Percentiles rank a stretch among this genome's conserved stretches.
These are phyloP conservation scores for Neoboletus brunneissimus DNA, from an alignment of 768 basidiomycete species.

Conservation along the genomic window DNA sequence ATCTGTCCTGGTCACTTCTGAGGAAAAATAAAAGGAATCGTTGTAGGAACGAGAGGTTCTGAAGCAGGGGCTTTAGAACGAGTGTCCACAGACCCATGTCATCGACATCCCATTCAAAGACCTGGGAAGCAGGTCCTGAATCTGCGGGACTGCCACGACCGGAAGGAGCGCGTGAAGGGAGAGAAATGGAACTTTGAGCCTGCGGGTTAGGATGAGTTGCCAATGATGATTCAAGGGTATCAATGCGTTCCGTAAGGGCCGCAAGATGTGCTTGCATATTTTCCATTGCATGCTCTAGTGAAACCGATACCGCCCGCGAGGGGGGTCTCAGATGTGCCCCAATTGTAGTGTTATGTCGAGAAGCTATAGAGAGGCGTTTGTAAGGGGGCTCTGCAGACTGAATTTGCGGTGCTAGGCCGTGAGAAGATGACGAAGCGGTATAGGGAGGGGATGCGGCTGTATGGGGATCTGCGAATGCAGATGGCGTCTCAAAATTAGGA, in stretches of 20 bases:
- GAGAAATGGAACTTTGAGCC: slow-evolving; percentile 40
- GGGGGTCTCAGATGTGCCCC: slow-evolving; percentile 40
- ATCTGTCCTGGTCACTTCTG: slow-evolving; percentile 49
- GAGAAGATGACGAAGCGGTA: slow-evolving; percentile 37
- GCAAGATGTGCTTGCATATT: slow-evolving; percentile 79
- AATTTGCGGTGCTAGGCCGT: slow-evolving; percentile 37
- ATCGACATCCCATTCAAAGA: slow-evolving; percentile 62
- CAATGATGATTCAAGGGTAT: slow-evolving; percentile 53
- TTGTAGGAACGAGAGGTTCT: slow-evolving; percentile 46
- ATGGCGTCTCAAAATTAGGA: slow-evolving; percentile 67
- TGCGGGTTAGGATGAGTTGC: slow-evolving; percentile 28
- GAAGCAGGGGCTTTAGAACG: slow-evolving; percentile 62
- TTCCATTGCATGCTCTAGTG: slow-evolving; percentile 74
- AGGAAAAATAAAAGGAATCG: slow-evolving; percentile 57
- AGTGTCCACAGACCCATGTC: slow-evolving; percentile 84
- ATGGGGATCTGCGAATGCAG: slow-evolving; percentile 60
- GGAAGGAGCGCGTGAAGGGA: slow-evolving; percentile 38
- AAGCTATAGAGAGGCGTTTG: slow-evolving; percentile 33
- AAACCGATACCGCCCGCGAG: slow-evolving; percentile 32
- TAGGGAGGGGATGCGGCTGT: slow-evolving; percentile 38
- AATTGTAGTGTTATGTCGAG: slow-evolving; percentile 34
- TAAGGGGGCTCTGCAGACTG: slow-evolving; percentile 39
- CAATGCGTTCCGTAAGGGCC: slow-evolving; percentile 80
- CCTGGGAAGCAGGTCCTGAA: slow-evolving; percentile 23
- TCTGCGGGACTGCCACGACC: slow-evolving; percentile 45